Evolutionary conservation across 257 asterid genomes (phyloP).

Genomic region (Solanum verrucosum): DNA sequence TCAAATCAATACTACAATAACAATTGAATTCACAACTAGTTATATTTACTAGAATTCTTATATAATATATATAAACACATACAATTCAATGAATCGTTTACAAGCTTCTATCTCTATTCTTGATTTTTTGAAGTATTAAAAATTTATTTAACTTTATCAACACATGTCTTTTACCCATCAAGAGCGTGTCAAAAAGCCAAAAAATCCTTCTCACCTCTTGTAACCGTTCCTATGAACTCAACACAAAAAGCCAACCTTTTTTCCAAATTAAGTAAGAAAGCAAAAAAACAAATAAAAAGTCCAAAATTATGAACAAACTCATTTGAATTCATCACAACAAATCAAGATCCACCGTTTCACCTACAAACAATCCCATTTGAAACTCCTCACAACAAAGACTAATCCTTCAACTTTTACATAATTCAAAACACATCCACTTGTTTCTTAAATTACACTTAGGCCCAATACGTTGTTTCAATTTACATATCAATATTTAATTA

Average conservation of each 20-base stretch:
- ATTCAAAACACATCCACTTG: neutral
- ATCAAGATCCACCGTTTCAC: neutral
- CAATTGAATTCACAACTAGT: neutral
- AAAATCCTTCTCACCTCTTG: neutral
- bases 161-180: too few relatives aligned
- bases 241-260: neutral
- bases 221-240: neutral
- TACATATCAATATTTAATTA: neutral
- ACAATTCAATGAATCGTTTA: neutral
- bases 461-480: neutral
- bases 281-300: neutral
- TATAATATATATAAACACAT: neutral
- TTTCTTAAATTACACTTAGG: neutral
- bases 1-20: neutral
- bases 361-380: neutral
- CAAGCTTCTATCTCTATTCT: accelerated
- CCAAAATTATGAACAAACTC: neutral
- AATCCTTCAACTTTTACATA: neutral
- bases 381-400: neutral
- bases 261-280: neutral
- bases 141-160: neutral
- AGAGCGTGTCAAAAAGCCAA: neutral
- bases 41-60: neutral
- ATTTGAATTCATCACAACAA: neutral
- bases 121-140: neutral